phyloP scores from a whole-genome alignment of 257 asterid genomes.

The Salvia splendens region DNA sequence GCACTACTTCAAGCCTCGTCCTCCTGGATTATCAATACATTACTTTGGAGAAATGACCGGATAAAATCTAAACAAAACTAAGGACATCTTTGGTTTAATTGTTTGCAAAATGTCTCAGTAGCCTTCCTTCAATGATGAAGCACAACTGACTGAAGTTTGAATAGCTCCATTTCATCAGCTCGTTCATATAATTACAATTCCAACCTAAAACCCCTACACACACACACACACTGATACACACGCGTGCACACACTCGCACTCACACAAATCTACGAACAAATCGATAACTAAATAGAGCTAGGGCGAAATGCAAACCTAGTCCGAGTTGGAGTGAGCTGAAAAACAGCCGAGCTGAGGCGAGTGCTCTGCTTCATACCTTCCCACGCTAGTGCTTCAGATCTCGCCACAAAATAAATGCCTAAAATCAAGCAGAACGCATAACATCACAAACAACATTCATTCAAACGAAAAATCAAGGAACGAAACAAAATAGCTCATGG shows the following conservation, averaged over 20 bases:
- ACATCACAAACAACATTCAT: background rate
- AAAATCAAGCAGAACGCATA: conserved; percentile 6
- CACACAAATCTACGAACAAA: background rate
- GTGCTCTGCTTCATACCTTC: conserved; percentile 65
- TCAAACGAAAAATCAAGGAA: background rate
- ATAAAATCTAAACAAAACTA: background rate
- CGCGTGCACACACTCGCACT: conserved; percentile 5
- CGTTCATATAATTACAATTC: background rate
- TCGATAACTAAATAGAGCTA: background rate
- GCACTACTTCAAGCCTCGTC: conserved; percentile 9
- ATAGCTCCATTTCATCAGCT: conserved; percentile 26
- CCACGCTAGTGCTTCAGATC: conserved; percentile 54
- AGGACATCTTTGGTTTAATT: background rate
- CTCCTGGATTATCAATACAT: background rate
- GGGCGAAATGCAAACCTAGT: conserved; percentile 53
- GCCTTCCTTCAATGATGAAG: background rate
- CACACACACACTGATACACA: background rate
- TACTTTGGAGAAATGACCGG: background rate
- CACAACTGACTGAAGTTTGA: background rate
- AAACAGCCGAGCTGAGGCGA: conserved; percentile 76
- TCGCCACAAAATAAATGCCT: conserved; percentile 31
- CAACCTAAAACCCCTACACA: background rate
- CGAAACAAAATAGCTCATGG: background rate
- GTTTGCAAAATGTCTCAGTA: background rate
- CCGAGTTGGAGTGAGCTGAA: conserved; percentile 95